These are phyloP conservation scores for Cladophialophora psammophila DNA, from an alignment of 2,329 filamentous ascomycete genomes.

Conservation along the genomic window DNA sequence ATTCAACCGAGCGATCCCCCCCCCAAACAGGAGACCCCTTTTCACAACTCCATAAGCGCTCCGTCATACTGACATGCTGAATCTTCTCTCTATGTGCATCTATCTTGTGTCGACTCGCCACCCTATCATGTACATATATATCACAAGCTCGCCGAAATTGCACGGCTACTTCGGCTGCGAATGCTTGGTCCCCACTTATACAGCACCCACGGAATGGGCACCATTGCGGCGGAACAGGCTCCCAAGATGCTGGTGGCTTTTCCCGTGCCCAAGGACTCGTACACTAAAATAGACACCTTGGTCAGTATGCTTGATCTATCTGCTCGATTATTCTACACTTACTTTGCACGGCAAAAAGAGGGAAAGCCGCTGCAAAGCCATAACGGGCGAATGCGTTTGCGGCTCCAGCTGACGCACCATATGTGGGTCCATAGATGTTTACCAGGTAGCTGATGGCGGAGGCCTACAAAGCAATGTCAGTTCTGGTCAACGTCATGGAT, in stretches of 20 bases:
- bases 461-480: constrained; percentile 36
- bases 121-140: background rate
- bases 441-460: constrained; percentile 52
- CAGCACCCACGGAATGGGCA: constrained; percentile 13
- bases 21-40: background rate
- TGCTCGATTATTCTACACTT: background rate
- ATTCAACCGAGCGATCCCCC: no score
- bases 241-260: constrained; percentile 16
- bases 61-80: background rate
- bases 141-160: background rate
- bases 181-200: constrained; percentile 11
- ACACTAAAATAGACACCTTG: background rate
- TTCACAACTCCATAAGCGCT: background rate
- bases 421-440: constrained; percentile 40
- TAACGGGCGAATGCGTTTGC: constrained; percentile 47
- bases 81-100: background rate
- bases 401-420: constrained; percentile 42
- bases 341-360: constrained; percentile 44
- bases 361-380: constrained; percentile 44
- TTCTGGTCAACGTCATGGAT: background rate
- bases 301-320: background rate
- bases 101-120: no score
- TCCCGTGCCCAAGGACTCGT: constrained; percentile 7
- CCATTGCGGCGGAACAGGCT: constrained; percentile 11
- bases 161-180: constrained; percentile 14